Evolutionary conservation across 352 stramenopile genomes (phyloP).

Genomic region (Pythium sp.): DNA sequence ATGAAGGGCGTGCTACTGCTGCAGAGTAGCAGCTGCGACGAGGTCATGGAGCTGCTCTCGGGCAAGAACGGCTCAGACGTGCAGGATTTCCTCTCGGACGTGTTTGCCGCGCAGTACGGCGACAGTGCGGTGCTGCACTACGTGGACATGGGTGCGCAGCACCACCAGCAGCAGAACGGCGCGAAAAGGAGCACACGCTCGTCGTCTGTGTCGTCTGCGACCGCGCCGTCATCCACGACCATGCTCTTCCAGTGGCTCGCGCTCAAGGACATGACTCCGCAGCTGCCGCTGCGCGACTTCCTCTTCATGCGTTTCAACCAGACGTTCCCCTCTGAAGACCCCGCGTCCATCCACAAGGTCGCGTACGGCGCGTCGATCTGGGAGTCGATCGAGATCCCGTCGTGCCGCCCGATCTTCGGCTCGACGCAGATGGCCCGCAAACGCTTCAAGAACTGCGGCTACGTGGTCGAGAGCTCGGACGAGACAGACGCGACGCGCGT

Average conservation of each 20-base stretch:
- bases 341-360: slow-evolving; percentile 17
- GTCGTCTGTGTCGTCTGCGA: slow-evolving; percentile 10
- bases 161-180: slow-evolving; percentile 11
- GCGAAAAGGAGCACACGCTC: not conserved
- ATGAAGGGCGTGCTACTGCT: slow-evolving; percentile 71
- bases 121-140: slow-evolving; percentile 59
- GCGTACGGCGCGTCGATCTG: slow-evolving; percentile 62
- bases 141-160: slow-evolving; percentile 31
- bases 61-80: slow-evolving; percentile 39
- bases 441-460: slow-evolving; percentile 60
- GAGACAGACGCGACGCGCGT: slow-evolving; percentile 63
- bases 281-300: slow-evolving; percentile 67
- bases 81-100: slow-evolving; percentile 48
- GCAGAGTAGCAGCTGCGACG: slow-evolving; percentile 64
- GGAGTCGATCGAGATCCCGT: slow-evolving; percentile 62
- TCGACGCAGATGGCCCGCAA: slow-evolving; percentile 45
- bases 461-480: slow-evolving; percentile 71
- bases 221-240: slow-evolving; percentile 24
- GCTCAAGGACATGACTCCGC: slow-evolving; percentile 51
- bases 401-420: slow-evolving; percentile 48
- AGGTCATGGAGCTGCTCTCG: slow-evolving; percentile 67
- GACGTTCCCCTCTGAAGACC: slow-evolving; percentile 40
- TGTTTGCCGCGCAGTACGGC: slow-evolving; percentile 53
- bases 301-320: slow-evolving; percentile 82
- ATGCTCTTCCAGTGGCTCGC: slow-evolving; percentile 69